Evolutionary conservation across 352 stramenopile species (phyloP), one percentile per base, ranked within the genome.

Genomic region (Peronospora tabacina): DNA sequence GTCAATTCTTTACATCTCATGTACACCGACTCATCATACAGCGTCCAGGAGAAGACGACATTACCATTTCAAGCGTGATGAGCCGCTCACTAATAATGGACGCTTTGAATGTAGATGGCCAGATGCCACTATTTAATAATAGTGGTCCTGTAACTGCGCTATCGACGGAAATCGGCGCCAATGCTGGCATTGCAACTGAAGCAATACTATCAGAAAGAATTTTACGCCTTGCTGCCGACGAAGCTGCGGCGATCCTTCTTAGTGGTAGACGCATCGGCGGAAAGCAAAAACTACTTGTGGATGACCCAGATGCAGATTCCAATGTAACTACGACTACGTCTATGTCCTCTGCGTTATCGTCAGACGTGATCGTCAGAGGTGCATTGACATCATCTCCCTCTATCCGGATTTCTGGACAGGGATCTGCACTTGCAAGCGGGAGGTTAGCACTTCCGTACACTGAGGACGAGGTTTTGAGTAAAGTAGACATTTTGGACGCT

Each of bases 21-120:
- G 50, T 85, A 5, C 77, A 88, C 32, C 71, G 75, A 50, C 62
- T 90, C 22, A 82, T 70, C 7, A 85, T 90, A 35, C 72, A 86
- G 15, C 71, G 70, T 10, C 71, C 73, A 17, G 78, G 74, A 28
- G 63, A 83, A 38, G 72, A 84, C n/a, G 70, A 71, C 39, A 85
- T 90, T 22, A 85, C 72, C 3, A 90, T 90, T 46, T 85, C 78
- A 9, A 86, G 78, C 51, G 61, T 84, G n/a, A 82, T 90, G 35
- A 73, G 65, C 36, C 70, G 68, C 3, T 62, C 73, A 1, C 45
- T 89, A 16, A 60, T 89, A 48, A 69, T 88, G 53, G 64, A 81
- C 15, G 55, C 72, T 12, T 45, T 70, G 1, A 61, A 61, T 20
- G 40, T 68, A 19, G 51, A 68, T 35, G 50, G 38, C 15, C 52